Percentiles rank a stretch among this genome's conserved stretches.
Conservation (phyloP, 169 alveolate species). For the Plasmodium vivax region DNA sequence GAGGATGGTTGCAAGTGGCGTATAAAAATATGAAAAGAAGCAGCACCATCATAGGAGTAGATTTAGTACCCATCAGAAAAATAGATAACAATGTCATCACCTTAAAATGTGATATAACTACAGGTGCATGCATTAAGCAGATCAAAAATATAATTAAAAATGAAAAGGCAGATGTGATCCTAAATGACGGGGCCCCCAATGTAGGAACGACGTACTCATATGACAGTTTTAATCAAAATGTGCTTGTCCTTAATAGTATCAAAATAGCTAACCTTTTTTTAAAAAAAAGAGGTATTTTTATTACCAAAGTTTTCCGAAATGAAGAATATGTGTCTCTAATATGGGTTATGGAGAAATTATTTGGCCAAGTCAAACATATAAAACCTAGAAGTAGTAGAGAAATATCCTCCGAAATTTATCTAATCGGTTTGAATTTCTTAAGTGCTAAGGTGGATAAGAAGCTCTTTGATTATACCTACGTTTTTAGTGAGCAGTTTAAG, state of each 20-base stretch:
- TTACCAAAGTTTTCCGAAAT: constrained; percentile 80
- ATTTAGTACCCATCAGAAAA: constrained; percentile 97
- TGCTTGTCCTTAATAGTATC: constrained; percentile 93
- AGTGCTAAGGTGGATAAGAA: constrained; percentile 96
- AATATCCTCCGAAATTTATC: constrained; percentile 98
- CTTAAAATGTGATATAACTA: constrained; percentile 94
- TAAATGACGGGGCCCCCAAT: constrained; percentile 99
- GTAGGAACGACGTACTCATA: constrained; percentile 98
- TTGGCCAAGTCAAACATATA: constrained; percentile 96
- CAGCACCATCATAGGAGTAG: constrained; percentile 97
- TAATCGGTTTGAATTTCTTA: constrained; percentile 95
- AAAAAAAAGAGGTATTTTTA: constrained; percentile 81
- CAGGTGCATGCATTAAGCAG: constrained; percentile 74
- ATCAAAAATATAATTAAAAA: constrained; percentile 82
- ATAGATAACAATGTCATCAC: constrained; percentile 95
- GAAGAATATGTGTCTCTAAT: constrained; percentile 96
- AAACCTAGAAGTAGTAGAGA: constrained; percentile 98
- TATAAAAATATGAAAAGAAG: constrained; percentile 94
- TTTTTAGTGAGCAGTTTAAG: constrained; percentile 88
- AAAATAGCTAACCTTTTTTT: constrained; percentile 92
- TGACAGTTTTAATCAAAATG: constrained; percentile 98
- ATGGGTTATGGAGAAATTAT: constrained; percentile 96
- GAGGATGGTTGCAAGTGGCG: constrained; percentile 99
- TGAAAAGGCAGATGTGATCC: constrained; percentile 96
- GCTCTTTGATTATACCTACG: constrained; percentile 95